Conservation (phyloP, 2,329 filamentous ascomycete genomes). For the Polychaeton citri region DNA sequence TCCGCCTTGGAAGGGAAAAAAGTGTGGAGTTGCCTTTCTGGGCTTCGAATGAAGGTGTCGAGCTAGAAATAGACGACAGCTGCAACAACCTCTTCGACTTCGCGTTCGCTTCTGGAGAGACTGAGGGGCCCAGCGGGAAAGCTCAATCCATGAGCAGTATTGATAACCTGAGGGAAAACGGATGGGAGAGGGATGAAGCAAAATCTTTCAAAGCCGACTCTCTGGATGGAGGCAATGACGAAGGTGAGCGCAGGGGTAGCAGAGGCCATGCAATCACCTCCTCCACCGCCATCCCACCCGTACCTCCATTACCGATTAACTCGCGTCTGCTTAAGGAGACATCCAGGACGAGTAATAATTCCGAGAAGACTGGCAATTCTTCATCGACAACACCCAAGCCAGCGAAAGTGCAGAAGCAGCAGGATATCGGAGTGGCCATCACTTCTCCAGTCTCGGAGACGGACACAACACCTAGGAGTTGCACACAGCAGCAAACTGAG, state of each 20-base stretch:
- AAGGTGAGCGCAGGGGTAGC: no score
- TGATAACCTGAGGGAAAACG: constrained; percentile 2
- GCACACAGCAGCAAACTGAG: constrained; percentile 2
- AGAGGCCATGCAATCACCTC: no score
- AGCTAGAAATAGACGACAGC: constrained; percentile 4
- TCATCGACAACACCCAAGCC: no score
- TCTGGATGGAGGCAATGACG: constrained; percentile 1
- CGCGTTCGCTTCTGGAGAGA: constrained; percentile 8
- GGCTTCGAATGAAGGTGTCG: constrained; percentile 1
- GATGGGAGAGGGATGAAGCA: neutral
- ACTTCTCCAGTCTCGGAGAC: no score
- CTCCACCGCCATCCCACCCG: no score
- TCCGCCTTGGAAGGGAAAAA: constrained; percentile 27
- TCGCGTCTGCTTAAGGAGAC: no score
- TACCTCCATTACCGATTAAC: no score
- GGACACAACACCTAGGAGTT: no score
- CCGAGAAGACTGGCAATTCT: no score
- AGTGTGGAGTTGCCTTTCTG: constrained; percentile 20
- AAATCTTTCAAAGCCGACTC: neutral
- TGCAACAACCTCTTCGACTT: constrained; percentile 14
- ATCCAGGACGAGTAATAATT: no score
- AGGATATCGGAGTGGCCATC: no score
- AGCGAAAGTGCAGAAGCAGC: no score
- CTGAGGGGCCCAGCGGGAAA: constrained; percentile 4
- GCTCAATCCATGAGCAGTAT: neutral